A percentile compares a stretch with the other conserved stretches of the same genome.
Conservation (phyloP, 1,284 basidiomycete genomes). For the Thelephora terrestris region DNA sequence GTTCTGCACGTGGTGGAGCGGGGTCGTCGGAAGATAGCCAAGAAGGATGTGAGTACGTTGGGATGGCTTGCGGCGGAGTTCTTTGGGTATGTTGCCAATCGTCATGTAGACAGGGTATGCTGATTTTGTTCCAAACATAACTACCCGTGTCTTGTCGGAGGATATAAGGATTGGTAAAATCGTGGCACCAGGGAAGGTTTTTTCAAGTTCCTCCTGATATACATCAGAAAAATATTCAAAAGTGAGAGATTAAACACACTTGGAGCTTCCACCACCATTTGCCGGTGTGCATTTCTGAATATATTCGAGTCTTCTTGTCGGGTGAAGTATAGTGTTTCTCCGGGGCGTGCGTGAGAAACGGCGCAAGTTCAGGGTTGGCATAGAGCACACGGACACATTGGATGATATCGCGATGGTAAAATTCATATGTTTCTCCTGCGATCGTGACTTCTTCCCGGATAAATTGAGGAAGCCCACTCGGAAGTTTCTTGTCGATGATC, state of each 20-base stretch:
- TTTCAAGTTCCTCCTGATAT: slow-evolving; percentile 22
- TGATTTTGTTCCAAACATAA: slow-evolving; percentile 25
- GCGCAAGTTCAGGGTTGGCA: slow-evolving; percentile 4
- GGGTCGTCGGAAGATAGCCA: slow-evolving; percentile 25
- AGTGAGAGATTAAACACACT: no score
- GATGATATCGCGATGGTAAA: slow-evolving; percentile 20
- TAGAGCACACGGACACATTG: slow-evolving; percentile 5
- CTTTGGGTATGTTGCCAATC: slow-evolving; percentile 33
- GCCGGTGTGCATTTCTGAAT: slow-evolving; percentile 26
- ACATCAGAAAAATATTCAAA: neutral
- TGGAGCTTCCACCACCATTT: slow-evolving; percentile 31
- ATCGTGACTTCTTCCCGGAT: slow-evolving; percentile 12
- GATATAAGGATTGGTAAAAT: slow-evolving; percentile 30
- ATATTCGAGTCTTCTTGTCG: slow-evolving; percentile 14
- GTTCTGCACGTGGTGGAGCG: slow-evolving; percentile 20
- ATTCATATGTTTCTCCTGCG: slow-evolving; percentile 15
- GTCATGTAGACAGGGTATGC: slow-evolving; percentile 34
- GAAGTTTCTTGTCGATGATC: slow-evolving; percentile 20
- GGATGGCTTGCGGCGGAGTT: slow-evolving; percentile 24
- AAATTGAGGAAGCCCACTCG: slow-evolving; percentile 18
- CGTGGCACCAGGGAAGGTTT: slow-evolving; percentile 23
- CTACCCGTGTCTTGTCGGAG: slow-evolving; percentile 29
- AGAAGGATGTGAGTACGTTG: slow-evolving; percentile 23
- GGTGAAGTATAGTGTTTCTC: slow-evolving; percentile 22
- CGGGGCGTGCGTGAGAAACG: slow-evolving; percentile 19